A percentile compares a stretch with the other conserved stretches of the same genome.
These are phyloP conservation scores for Coniella vitis DNA, from an alignment of 2,329 filamentous ascomycete species.

Conservation along the genomic window DNA sequence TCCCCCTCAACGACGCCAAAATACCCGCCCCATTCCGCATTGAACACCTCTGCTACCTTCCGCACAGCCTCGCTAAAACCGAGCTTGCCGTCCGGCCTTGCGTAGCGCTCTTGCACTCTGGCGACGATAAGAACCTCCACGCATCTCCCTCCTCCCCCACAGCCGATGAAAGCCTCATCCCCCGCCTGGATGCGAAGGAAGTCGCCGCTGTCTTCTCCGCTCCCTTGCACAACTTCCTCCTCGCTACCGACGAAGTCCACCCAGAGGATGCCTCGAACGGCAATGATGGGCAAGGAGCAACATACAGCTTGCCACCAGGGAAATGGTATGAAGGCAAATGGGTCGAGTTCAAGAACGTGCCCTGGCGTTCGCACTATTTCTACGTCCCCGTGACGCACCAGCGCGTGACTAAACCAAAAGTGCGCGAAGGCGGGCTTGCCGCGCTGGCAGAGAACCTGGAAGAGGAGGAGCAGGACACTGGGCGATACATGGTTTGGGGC, in stretches of 20 bases:
- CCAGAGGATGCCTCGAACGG: conserved; percentile 18
- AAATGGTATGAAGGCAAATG: conserved; percentile 83
- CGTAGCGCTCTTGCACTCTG: conserved; percentile 68
- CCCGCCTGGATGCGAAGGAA: conserved; percentile 78
- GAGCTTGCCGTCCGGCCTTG: conserved; percentile 69
- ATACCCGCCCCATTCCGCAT: conserved; percentile 74
- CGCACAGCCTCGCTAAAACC: conserved; percentile 62
- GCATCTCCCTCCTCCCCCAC: conserved; percentile 28
- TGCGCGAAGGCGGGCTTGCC: conserved; percentile 33
- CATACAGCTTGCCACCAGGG: conserved; percentile 37
- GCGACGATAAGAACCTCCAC: conserved; percentile 28
- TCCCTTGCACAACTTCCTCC: conserved; percentile 78
- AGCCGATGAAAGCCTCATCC: conserved; percentile 67
- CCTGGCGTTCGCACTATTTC: conserved; percentile 90
- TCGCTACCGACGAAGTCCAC: conserved; percentile 47
- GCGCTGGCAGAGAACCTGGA: conserved; percentile 37
- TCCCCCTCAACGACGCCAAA: conserved; percentile 62
- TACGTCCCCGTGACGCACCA: conserved; percentile 74
- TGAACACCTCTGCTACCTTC: conserved; percentile 81
- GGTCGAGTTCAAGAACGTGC: conserved; percentile 68
- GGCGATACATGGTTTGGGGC: conserved; percentile 80
- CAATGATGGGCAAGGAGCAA: conserved; percentile 22
- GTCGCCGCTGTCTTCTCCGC: conserved; percentile 92
- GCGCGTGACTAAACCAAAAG: conserved; percentile 54
- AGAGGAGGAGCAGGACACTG: conserved; percentile 38